Percentiles rank a stretch among this genome's conserved stretches.
phyloP scores from a whole-genome alignment of 1,284 basidiomycete genomes.

The Malassezia cuniculi region DNA sequence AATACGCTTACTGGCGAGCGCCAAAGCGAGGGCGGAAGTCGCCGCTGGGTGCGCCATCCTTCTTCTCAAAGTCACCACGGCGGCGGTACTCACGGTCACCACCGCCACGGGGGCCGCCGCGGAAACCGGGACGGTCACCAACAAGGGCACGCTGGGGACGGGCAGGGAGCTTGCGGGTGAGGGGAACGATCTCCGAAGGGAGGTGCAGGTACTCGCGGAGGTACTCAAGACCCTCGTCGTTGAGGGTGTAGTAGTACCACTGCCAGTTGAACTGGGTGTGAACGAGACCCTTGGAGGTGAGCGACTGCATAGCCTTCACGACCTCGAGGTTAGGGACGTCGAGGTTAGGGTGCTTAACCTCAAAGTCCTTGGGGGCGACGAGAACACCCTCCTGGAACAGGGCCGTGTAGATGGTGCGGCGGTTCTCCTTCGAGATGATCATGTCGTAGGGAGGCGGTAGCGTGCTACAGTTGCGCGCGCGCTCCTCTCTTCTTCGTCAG shows the following conservation, averaged over 20 bases:
- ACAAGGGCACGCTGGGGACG: conserved; percentile 36
- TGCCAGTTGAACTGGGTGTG: conserved; percentile 68
- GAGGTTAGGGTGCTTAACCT: conserved; percentile 93
- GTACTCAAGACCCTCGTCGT: conserved; percentile 45
- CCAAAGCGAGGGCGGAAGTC: conserved; percentile 44
- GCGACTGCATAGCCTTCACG: conserved; percentile 96
- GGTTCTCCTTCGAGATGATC: conserved; percentile 45
- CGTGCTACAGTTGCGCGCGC: background rate
- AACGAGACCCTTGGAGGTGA: conserved; percentile 87
- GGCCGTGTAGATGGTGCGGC: conserved; percentile 42
- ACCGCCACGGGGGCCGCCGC: conserved; percentile 34
- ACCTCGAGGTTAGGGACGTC: conserved; percentile 94
- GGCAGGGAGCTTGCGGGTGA: conserved; percentile 44
- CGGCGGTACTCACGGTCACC: conserved; percentile 44
- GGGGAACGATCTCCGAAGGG: conserved; percentile 44
- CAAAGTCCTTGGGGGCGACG: conserved; percentile 98
- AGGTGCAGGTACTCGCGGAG: conserved; percentile 45
- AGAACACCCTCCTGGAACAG: conserved; percentile 60
- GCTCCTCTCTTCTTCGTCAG: background rate
- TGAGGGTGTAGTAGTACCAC: conserved; percentile 47
- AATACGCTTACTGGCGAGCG: conserved; percentile 30
- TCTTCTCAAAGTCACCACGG: conserved; percentile 33
- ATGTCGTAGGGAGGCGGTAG: conserved; percentile 15
- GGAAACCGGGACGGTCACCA: conserved; percentile 34
- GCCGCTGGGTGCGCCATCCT: conserved; percentile 39